Evolutionary conservation across 169 alveolate species (phyloP).

Genomic region (Perkinsus olseni): DNA sequence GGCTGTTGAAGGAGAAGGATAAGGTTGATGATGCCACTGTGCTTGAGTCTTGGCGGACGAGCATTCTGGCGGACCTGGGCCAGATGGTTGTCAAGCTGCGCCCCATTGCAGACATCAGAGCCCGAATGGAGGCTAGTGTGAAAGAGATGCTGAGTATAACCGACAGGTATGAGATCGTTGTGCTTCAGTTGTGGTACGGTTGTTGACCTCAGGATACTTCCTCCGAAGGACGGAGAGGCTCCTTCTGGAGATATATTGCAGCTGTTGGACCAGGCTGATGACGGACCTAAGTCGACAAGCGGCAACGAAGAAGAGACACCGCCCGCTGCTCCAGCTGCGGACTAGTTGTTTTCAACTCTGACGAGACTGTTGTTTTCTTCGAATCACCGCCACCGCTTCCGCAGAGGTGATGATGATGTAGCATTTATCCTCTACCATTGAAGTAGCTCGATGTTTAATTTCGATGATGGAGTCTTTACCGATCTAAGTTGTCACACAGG

Average conservation of each 20-base stretch:
- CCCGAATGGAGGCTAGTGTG: neutral
- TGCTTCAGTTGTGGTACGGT: neutral
- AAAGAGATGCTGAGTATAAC: neutral
- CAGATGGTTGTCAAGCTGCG: neutral
- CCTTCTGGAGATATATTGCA: neutral
- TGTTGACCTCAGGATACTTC: neutral
- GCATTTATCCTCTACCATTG: too few species aligned
- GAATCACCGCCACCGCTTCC: too few species aligned
- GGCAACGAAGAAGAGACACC: neutral
- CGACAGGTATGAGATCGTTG: neutral
- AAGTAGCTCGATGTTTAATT: too few species aligned
- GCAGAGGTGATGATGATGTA: too few species aligned
- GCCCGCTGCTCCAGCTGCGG: neutral
- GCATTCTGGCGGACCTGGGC: neutral
- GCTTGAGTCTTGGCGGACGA: neutral
- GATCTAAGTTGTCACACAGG: too few species aligned
- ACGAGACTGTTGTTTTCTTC: too few species aligned
- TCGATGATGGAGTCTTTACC: too few species aligned
- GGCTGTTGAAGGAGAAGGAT: neutral
- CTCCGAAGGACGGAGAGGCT: neutral
- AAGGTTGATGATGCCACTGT: neutral
- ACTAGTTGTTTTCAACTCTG: too few species aligned
- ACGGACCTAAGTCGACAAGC: neutral
- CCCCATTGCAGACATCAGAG: neutral
- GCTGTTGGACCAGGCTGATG: neutral